phyloP scores from a whole-genome alignment of 1,284 basidiomycete genomes.

The Mycosarcoma maydis region DNA sequence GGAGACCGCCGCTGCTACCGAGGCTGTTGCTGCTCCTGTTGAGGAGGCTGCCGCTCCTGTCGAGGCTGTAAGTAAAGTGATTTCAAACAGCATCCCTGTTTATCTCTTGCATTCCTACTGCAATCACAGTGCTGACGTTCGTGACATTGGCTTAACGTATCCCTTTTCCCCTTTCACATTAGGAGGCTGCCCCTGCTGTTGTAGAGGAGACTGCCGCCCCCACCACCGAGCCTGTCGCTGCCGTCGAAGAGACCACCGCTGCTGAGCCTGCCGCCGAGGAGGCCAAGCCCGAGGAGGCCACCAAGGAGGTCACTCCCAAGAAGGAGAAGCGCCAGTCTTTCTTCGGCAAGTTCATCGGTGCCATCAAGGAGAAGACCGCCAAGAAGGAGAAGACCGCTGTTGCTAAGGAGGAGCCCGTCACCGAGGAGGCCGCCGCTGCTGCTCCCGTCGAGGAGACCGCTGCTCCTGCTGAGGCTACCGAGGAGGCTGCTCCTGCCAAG shows the following conservation, averaged over 20 bases:
- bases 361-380: slow-evolving; percentile 54
- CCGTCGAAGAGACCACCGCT: slow-evolving; percentile 13
- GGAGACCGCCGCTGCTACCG: slow-evolving; percentile 19
- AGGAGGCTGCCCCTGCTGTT: slow-evolving; percentile 25
- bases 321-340: slow-evolving; percentile 61
- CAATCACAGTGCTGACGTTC: no score
- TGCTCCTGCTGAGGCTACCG: slow-evolving; percentile 23
- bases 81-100: not conserved
- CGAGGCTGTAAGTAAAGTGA: slow-evolving; percentile 18
- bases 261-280: slow-evolving; percentile 35
- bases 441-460: slow-evolving; percentile 32
- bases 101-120: not conserved
- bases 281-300: slow-evolving; percentile 32
- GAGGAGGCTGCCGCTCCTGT: slow-evolving; percentile 29
- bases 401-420: slow-evolving; percentile 34
- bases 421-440: slow-evolving; percentile 40
- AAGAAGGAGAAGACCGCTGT: slow-evolving; percentile 46
- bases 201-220: slow-evolving; percentile 26
- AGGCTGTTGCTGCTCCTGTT: slow-evolving; percentile 22
- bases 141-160: no score
- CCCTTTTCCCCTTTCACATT: not conserved
- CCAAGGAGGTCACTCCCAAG: slow-evolving; percentile 53
- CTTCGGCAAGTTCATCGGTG: slow-evolving; percentile 50
- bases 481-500: slow-evolving; percentile 18
- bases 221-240: slow-evolving; percentile 11